Evolutionary conservation across 257 asterid genomes (phyloP), one percentile per base, ranked within the genome.

Genomic region (Solanum ossicruentum): DNA sequence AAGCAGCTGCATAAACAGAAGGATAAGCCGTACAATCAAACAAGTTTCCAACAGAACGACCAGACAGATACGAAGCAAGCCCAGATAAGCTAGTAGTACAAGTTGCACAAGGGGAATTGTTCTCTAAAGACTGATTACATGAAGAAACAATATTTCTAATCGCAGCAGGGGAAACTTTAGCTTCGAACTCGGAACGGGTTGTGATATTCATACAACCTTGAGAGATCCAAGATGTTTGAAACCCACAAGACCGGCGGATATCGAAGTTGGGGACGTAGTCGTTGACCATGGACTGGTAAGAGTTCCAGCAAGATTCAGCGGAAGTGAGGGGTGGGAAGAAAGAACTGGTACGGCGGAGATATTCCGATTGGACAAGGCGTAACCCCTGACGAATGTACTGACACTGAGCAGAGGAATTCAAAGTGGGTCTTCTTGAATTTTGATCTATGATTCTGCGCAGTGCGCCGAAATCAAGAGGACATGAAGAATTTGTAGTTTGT

Each of bases 51-150:
- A 73, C 61, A 5, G 95, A 88, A 20, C 89, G 82, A 0, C 97
- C 85, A 47, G 92, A 88, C 70, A 91, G 90, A 20, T 92, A 88
- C 41, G 97, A 91, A 85, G 86, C 91, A 13, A 95, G 86, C 21
- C 85, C 80, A 23, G 99, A 93, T 26, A 93, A 83, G 58, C 91
- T 87, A 13, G 92, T 87, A 45, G 97, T 94, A 72, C 99, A 94
- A 26, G 93, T 81, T n/a, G 97, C 94, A 83, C 98, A 96, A 45
- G 97, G 95, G 32, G 98, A 91, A 78, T 85, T 86, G 69, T 90
- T 91, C 80, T 88, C 89, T 80, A 94, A 95, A 0, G 97, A 87
- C 89, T 89, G 93, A 67, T 93, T 91, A 89, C 99, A 96, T 10
- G 91, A 87, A 32, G 85, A 26, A 60, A 84, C 84, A 55, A 91